phyloP scores from a whole-genome alignment of 2,329 filamentous ascomycete genomes.

The Exophiala xenobiotica region DNA sequence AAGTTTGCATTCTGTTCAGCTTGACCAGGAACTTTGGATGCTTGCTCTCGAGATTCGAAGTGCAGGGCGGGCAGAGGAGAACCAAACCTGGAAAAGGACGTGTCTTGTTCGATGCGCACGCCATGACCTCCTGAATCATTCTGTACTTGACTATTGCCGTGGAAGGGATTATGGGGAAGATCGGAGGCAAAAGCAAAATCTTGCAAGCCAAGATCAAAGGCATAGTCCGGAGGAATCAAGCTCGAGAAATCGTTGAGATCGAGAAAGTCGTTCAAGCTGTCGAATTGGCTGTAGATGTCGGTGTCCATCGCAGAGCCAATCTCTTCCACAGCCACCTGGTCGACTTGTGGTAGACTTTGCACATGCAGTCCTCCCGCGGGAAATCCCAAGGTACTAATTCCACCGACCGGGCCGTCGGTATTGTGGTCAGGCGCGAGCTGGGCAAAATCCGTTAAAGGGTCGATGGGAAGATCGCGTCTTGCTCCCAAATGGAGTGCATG shows the following conservation, averaged over 20 bases:
- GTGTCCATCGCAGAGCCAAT: not conserved
- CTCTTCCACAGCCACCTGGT: too few relatives aligned
- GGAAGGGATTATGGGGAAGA: not conserved
- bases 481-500: not conserved
- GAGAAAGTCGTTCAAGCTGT: not conserved
- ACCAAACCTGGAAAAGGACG: not conserved
- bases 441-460: not conserved
- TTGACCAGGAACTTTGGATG: not conserved
- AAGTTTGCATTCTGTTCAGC: not conserved
- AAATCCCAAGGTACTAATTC: not conserved
- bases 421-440: not conserved
- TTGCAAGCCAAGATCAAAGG: not conserved
- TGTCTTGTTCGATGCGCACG: not conserved
- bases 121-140: not conserved
- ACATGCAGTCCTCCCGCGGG: too few relatives aligned
- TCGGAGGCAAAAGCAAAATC: not conserved
- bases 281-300: not conserved
- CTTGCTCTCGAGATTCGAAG: not conserved
- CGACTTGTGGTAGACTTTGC: too few relatives aligned
- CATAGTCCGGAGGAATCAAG: not conserved
- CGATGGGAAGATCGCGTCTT: not conserved
- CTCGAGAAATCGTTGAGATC: not conserved
- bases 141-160: not conserved
- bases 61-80: not conserved
- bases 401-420: not conserved